Evolutionary conservation across 2,329 filamentous ascomycete genomes (phyloP).

Genomic region (Amphichorda felina): DNA sequence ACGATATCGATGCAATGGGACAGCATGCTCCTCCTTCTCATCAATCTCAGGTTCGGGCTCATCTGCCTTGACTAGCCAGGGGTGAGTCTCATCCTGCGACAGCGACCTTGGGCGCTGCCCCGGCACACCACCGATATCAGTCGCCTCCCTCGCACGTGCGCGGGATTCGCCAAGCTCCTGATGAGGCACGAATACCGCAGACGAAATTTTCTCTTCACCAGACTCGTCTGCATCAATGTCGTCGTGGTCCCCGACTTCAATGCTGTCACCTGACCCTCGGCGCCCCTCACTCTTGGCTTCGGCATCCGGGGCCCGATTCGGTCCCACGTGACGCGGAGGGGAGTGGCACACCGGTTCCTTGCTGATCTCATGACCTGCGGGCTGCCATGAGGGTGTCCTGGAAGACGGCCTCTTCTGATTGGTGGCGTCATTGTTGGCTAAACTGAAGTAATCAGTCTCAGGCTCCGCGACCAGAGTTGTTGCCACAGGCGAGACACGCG

Average conservation of each 20-base stretch:
- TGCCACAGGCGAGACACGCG: neutral
- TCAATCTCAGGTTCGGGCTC: conserved; percentile 27
- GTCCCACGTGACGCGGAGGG: conserved; percentile 10
- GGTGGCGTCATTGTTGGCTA: conserved; percentile 4
- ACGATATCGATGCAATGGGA: conserved; percentile 10
- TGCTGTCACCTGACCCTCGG: conserved; percentile 25
- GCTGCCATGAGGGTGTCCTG: conserved; percentile 7
- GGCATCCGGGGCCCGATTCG: conserved; percentile 9
- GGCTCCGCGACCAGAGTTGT: neutral
- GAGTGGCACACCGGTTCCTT: conserved; percentile 8
- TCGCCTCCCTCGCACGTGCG: conserved; percentile 10
- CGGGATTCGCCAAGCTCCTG: conserved; percentile 36
- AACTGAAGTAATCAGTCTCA: conserved; percentile 12
- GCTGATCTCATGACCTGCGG: conserved; percentile 10
- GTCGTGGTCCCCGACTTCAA: conserved; percentile 26
- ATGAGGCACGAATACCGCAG: conserved; percentile 71
- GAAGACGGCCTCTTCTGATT: conserved; percentile 5
- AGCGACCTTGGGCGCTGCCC: conserved; percentile 30
- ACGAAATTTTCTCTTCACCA: conserved; percentile 78
- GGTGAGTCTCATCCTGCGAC: conserved; percentile 25
- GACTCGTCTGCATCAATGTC: conserved; percentile 44
- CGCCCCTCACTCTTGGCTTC: conserved; percentile 15
- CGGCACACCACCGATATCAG: conserved; percentile 17
- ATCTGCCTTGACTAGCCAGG: conserved; percentile 48
- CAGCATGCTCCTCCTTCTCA: conserved; percentile 9